Evolutionary conservation across 768 basidiomycete genomes (phyloP), one percentile per base, ranked within the genome.

Genomic region (Lactarius akahatsu): DNA sequence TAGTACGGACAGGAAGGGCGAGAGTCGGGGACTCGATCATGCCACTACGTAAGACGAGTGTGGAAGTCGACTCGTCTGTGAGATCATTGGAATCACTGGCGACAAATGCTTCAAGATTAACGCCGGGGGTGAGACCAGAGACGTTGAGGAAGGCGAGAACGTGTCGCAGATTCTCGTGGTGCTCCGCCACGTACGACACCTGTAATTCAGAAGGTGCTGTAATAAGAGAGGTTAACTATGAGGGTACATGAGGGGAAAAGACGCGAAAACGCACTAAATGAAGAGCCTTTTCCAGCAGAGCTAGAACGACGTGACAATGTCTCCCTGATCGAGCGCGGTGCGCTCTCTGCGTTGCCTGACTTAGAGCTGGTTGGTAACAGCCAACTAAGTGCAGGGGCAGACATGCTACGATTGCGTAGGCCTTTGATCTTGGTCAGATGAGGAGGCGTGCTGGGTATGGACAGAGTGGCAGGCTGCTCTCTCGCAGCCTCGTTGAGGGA

Each of bases 141-240:
- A 87, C 78, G 26, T 84, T 83, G 60, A 95, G 78, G 73, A 93
- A 90, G 28, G 93, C 84, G 41, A 93, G 79, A 36, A 96, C 82
- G 58, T 89, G 89, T 28, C 87, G 86, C 4, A 98, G 83, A 64
- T 87, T 92, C 74, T 95, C 92, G 73, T 96, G 94, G 72, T 92
- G 85, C 76, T 97, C 96, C 1, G 86, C 85, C 32, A 89, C 77
- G 68, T 83, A 88, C 18, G 79, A 75, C 10, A 88, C 75, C 57
- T 79, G 75, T 9, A 83, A 73, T 16, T 58, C 63, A 55, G 54
- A 52, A 20, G 62, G 38, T 45, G 38, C 62, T 69, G 23, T 40
- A 20, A 20, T 20, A 54, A 54, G 13, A 52, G 15, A 16, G 34
- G 61, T 57, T 30, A 50, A 32, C 57, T 10, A 57, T 23, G 18